Conservation (phyloP, 345 rosid species). For the Sonneratia caseolaris region DNA sequence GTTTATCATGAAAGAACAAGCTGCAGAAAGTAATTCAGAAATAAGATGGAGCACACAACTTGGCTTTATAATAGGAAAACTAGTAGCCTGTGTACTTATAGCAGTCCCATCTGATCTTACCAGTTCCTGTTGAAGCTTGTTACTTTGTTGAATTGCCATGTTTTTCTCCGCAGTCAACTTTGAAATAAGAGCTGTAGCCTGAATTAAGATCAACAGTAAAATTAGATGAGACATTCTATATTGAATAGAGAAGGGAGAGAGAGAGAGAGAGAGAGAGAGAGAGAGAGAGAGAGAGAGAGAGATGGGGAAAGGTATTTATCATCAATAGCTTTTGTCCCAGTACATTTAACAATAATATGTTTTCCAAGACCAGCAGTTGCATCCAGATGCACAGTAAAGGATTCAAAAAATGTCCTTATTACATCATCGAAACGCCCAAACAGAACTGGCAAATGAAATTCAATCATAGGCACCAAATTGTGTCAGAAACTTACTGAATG, state of each 20-base stretch:
- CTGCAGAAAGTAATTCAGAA: background rate
- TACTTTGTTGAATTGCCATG: conserved; percentile 43
- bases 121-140: conserved; percentile 57
- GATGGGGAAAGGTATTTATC: background rate
- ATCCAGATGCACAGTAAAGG: background rate
- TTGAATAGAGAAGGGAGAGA: background rate
- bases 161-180: conserved; percentile 59
- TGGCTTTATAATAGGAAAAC: background rate
- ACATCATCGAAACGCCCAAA: background rate
- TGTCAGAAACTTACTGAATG: too few species aligned
- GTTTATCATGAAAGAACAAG: background rate
- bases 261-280: background rate
- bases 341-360: background rate
- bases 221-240: background rate
- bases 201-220: conserved; percentile 13
- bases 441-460: background rate
- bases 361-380: background rate
- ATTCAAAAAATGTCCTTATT: background rate
- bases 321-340: background rate
- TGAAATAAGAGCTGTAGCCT: conserved; percentile 43
- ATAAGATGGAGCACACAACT: background rate
- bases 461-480: background rate
- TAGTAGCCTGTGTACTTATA: background rate
- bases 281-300: background rate
- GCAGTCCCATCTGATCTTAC: conserved; percentile 23